Evolutionary conservation across 192 early-diverging fungal genomes (phyloP), one percentile per base, ranked within the genome.

Genomic region (Thamnidium elegans): DNA sequence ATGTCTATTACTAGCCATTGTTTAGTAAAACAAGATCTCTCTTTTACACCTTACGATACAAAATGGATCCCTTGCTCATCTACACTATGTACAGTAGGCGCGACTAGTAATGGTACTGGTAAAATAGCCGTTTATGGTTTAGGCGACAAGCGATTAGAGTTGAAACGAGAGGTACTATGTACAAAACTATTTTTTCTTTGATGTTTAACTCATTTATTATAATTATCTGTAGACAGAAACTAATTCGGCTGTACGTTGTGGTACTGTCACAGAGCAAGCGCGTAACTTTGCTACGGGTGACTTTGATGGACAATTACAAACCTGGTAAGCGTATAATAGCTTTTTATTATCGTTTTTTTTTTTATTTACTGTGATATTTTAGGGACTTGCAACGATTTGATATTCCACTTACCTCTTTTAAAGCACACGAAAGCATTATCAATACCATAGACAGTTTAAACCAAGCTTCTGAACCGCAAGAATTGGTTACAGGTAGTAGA

Each of bases 211-310:
- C 39, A 20, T 46, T 20, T 55, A 31, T 31, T 62, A 9, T 42
- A 11, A 31, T 31, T 62, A 9, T 42, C 10, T 47, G 50, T 43
- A 69, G 81, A 87, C 64, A 70, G 84, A 70, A 62, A 73, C 58
- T 47, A 72, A 51, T 70, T 80, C 20, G 66, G 82, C 80, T 78
- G 77, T 78, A 77, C 84, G 73, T 69, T 82, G 58, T 77, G 55
- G 65, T 20, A 76, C 86, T 0, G 73, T 84, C 8, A 69, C 81
- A 0, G 56, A 80, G 11, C 63, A 72, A 34, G 42, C 55, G n/a
- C 73, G 84, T 30, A 78, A 89, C 36, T 62, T 90, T 30, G 89
- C 86, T 11, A 90, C 87, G 1, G 89, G 89, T 3, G 82, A 89
- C 58, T 91, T 89, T 71, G 72, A 76, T 11, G 89, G 89, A 21